Percentiles rank a stretch among this genome's conserved stretches.
These are phyloP conservation scores for Cucurbitaria berberidis DNA, from an alignment of 2,329 filamentous ascomycete genomes.

Conservation along the genomic window DNA sequence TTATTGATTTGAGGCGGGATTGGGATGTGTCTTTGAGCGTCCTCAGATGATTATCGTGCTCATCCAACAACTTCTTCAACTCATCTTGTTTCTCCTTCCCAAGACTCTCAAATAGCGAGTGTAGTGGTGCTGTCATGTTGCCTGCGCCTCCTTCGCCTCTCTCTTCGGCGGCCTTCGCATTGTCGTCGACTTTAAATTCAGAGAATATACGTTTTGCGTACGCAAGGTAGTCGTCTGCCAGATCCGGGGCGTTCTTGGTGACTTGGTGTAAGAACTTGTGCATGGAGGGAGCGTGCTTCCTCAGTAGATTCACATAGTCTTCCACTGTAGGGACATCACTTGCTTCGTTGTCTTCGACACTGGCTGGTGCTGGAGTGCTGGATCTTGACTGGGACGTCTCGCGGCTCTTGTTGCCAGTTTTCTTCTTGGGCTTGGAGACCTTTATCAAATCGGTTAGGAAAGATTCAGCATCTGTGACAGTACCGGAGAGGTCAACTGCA, in stretches of 20 bases:
- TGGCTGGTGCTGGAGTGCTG: slow-evolving; percentile 32
- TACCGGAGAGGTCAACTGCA: slow-evolving; percentile 72
- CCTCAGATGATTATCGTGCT: slow-evolving; percentile 65
- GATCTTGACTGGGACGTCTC: slow-evolving; percentile 28
- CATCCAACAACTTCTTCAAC: slow-evolving; percentile 62
- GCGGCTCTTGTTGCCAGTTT: slow-evolving; percentile 31
- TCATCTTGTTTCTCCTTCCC: slow-evolving; percentile 53
- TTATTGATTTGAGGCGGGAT: slow-evolving; percentile 62
- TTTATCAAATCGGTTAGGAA: slow-evolving; percentile 77
- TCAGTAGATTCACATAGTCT: slow-evolving; percentile 72
- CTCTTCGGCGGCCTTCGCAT: slow-evolving; percentile 23
- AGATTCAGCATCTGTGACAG: slow-evolving; percentile 68
- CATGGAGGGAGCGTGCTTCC: slow-evolving; percentile 66
- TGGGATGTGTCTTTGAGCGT: slow-evolving; percentile 25
- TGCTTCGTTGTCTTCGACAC: slow-evolving; percentile 25
- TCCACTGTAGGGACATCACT: slow-evolving; percentile 64
- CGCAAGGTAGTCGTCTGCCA: slow-evolving; percentile 64
- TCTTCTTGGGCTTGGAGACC: slow-evolving; percentile 50
- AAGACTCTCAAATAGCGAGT: slow-evolving; percentile 56
- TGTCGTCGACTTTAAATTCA: slow-evolving; percentile 58
- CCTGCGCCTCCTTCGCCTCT: slow-evolving; percentile 46
- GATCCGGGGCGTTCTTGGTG: slow-evolving; percentile 69
- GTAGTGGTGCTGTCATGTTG: slow-evolving; percentile 51
- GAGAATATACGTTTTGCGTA: slow-evolving; percentile 66
- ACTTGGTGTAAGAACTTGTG: slow-evolving; percentile 77